Evolutionary conservation across 306 rosid species (phyloP).

Genomic region (Ormosia emarginata): DNA sequence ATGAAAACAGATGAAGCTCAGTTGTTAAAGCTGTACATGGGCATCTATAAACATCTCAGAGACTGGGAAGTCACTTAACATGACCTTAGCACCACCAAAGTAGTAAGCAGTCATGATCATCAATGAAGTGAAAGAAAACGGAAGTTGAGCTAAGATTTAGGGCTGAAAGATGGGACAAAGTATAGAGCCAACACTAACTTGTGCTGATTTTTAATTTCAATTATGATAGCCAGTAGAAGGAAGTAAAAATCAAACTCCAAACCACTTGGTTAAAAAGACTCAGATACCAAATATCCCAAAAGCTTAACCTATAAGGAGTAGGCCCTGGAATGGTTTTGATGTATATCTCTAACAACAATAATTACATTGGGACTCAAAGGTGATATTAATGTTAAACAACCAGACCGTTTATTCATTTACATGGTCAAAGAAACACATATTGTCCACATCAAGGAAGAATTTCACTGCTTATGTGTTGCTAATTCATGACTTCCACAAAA

Average conservation of each 20-base stretch:
- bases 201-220: not conserved
- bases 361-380: not conserved
- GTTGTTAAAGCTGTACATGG: not conserved
- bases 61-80: not conserved
- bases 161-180: not conserved
- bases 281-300: not conserved
- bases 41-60: not conserved
- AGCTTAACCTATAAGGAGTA: not conserved
- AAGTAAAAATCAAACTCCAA: not conserved
- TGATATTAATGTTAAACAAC: constrained; percentile 4
- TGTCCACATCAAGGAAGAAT: constrained; percentile 1
- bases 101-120: not conserved
- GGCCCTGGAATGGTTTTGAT: not conserved
- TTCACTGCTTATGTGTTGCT: not conserved
- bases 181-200: not conserved
- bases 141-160: not conserved
- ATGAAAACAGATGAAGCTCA: not conserved
- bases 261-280: not conserved
- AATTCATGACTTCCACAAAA: constrained; percentile 16
- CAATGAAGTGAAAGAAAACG: not conserved
- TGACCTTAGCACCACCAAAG: not conserved
- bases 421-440: not conserved
- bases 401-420: not conserved
- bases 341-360: not conserved
- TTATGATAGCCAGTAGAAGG: not conserved